A percentile compares a stretch with the other conserved stretches of the same genome.
Conservation (phyloP, 345 rosid genomes). For the Xanthoceras sorbifolium region DNA sequence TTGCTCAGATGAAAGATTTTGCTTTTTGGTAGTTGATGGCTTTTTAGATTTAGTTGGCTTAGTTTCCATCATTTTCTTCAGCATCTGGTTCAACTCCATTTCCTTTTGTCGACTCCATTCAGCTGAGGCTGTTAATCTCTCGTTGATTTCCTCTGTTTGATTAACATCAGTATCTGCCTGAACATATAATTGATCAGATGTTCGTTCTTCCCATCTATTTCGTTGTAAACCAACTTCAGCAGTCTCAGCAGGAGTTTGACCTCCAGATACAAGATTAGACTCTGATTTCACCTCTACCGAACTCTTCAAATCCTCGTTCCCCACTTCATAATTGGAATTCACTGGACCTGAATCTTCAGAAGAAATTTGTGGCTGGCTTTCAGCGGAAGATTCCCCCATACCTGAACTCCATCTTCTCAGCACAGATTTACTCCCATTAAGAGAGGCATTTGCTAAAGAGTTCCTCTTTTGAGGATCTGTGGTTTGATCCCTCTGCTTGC, state of each 20-base stretch:
- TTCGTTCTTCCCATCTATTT: conserved; percentile 29
- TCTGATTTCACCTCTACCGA: conserved; percentile 33
- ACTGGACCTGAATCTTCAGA: conserved; percentile 30
- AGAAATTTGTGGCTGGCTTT: conserved; percentile 31
- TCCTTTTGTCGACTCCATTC: conserved; percentile 62
- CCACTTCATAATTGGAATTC: conserved; percentile 23
- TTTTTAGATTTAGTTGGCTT: conserved; percentile 26
- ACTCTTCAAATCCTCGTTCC: conserved; percentile 28
- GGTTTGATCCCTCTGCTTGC: conserved; percentile 53
- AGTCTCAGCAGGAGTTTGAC: conserved; percentile 26
- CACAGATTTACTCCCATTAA: conserved; percentile 47
- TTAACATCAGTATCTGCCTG: conserved; percentile 26
- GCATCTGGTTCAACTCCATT: conserved; percentile 54
- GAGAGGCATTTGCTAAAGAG: conserved; percentile 32
- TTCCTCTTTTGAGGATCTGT: conserved; percentile 40
- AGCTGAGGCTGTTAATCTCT: conserved; percentile 35
- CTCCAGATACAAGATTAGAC: conserved; percentile 28
- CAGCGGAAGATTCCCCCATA: conserved; percentile 41
- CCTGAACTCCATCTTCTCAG: conserved; percentile 72
- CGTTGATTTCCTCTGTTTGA: conserved; percentile 34
- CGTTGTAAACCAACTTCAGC: conserved; percentile 29
- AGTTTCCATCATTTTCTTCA: conserved; percentile 48
- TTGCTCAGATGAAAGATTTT: conserved; percentile 38
- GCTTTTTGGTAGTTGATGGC: conserved; percentile 28
- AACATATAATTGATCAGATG: conserved; percentile 24